Conservation (phyloP, 768 basidiomycete species). For the Rhizopogon vesiculosus region DNA sequence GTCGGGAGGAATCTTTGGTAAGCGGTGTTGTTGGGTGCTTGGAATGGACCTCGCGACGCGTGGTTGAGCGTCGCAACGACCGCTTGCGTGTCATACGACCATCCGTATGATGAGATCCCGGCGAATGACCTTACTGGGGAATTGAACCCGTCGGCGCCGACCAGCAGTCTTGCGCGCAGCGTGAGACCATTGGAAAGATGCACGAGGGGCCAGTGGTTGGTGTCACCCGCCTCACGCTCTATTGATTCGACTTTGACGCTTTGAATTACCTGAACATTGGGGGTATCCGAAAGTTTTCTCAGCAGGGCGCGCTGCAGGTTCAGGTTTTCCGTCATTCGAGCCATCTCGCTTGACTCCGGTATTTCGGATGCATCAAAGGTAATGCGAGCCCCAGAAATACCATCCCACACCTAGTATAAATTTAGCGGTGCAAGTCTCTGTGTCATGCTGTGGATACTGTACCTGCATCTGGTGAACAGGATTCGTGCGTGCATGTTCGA, state of each 20-base stretch:
- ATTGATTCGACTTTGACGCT: constrained; percentile 74
- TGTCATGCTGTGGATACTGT: constrained; percentile 9
- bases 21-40: constrained; percentile 70
- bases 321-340: constrained; percentile 85
- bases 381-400: constrained; percentile 76
- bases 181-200: constrained; percentile 63
- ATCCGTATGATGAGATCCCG: constrained; percentile 82
- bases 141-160: constrained; percentile 94
- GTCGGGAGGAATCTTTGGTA: constrained; percentile 95
- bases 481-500: constrained; percentile 63
- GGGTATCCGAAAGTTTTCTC: constrained; percentile 47
- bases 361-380: constrained; percentile 56
- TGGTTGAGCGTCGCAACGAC: constrained; percentile 88
- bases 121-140: constrained; percentile 90
- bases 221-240: constrained; percentile 31
- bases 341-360: constrained; percentile 49
- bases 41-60: constrained; percentile 54
- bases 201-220: constrained; percentile 77
- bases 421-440: neutral
- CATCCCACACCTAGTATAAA: constrained; percentile 79
- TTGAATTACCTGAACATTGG: constrained; percentile 61
- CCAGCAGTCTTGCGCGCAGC: constrained; percentile 69
- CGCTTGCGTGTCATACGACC: constrained; percentile 86
- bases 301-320: constrained; percentile 89
- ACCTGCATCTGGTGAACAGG: constrained; percentile 87